These are phyloP conservation scores for Brassica incana DNA, from an alignment of 345 rosid species.

Conservation along the genomic window DNA sequence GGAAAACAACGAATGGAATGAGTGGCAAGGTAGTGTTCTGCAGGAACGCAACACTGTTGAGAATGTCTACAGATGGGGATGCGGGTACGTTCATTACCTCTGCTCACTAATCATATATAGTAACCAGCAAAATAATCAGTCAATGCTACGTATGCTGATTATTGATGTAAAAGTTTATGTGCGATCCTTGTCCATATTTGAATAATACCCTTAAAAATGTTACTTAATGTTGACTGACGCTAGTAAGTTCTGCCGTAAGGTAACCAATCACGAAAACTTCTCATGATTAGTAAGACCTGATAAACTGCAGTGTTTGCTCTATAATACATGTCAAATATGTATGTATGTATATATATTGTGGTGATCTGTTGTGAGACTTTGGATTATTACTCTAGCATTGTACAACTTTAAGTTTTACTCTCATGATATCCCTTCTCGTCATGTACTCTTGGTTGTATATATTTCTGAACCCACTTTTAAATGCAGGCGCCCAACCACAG, in stretches of 20 bases:
- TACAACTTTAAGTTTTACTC: not conserved
- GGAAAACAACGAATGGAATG: constrained; percentile 87
- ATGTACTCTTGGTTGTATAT: constrained; percentile 16
- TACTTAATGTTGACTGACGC: constrained; percentile 14
- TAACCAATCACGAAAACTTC: not conserved
- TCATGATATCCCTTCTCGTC: not conserved
- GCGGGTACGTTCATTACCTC: constrained; percentile 62
- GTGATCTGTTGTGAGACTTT: not conserved
- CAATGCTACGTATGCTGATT: constrained; percentile 2
- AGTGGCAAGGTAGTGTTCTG: constrained; percentile 79
- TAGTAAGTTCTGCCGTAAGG: not conserved
- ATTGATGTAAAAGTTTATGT: not conserved
- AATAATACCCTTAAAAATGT: not conserved
- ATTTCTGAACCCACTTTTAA: constrained; percentile 25
- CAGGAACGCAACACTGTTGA: constrained; percentile 89
- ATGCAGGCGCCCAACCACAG: constrained; percentile 91
- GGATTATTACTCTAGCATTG: not conserved
- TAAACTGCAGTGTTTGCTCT: not conserved
- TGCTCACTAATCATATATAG: not conserved
- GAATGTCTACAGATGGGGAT: constrained; percentile 94
- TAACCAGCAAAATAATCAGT: constrained; percentile 12
- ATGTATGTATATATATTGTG: not conserved
- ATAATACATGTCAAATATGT: not conserved
- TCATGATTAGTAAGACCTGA: not conserved
- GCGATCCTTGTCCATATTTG: constrained; percentile 12